Base-by-base conservation (phyloP, 371 early-diverging fungal genomes). In the Quaeritorhiza haematococci region DNA sequence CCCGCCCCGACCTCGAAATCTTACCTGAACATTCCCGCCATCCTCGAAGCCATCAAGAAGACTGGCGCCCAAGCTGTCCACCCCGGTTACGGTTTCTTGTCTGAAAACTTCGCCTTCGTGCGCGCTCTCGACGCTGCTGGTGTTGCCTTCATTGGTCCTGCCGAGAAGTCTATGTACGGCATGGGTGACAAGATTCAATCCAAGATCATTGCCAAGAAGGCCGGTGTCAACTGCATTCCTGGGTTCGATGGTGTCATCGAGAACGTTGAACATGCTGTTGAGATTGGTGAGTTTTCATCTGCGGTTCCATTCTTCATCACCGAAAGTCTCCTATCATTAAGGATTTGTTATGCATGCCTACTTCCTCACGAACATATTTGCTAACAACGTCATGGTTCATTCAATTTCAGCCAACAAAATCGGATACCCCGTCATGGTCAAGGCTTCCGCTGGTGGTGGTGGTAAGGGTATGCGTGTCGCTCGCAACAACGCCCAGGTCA, bases 401-500 rank as follows among this genome's bases (percentile, higher is more conserved):
- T 49, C n/a, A 8, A 21, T 15, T 17, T 10, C 38, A 63, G 72
- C 97, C 56, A 93, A 93, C 70, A 89, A 93, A 61, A 93, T 98
- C 41, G 96, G 95, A 1, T 98, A 88, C 75, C 99, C 99, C 17
- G 84, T 98, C 62, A 96, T 99, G 94, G 90, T 98, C 73, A 99
- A 99, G 79, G 98, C 97, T 19, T 91, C 92, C 7, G 94, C 95
- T 70, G 98, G 97, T 69, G 99, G 99, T 54, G 99, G 99, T 66
- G 99, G 99, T 53, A 98, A 98, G 79, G 99, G 98, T 63, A 98
- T 98, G 66, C 86, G 96, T 74, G 88, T 53, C 79, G 84, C 62
- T 91, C 0, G 85, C 92, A 15, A 73, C 55, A 85, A 85, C 61
- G 68, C 73, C 29, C 91, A 94, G 56, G 83, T 89, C 45, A 62